Evolutionary conservation across 139 green algal genomes (phyloP).

Genomic region (Chlamydomonas schloesseri): DNA sequence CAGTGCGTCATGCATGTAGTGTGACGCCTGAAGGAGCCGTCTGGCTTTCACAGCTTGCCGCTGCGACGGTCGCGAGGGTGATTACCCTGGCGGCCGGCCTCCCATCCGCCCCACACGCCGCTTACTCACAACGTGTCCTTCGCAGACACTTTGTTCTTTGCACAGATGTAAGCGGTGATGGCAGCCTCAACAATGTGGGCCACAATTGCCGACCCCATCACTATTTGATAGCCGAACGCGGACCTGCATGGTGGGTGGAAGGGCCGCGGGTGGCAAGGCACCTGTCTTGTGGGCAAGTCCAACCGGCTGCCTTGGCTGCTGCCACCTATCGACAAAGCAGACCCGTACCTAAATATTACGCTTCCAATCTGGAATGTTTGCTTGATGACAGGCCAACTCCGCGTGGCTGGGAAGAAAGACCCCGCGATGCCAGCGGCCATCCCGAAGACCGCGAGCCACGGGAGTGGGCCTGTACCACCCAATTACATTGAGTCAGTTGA

Average conservation of each 20-base stretch:
- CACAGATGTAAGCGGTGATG: neutral
- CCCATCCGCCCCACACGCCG: no score
- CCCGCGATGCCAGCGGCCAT: neutral
- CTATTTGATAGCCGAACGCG: neutral
- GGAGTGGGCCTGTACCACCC: constrained; percentile 5
- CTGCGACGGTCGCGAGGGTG: no score
- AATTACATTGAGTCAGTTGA: no score
- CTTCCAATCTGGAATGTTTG: neutral
- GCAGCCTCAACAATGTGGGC: neutral
- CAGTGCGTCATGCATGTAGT: no score
- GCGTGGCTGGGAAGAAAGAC: neutral
- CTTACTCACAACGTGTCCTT: constrained; percentile 8
- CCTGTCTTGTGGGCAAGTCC: no score
- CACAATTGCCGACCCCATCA: neutral
- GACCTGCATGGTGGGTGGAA: neutral
- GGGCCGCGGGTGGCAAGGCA: no score
- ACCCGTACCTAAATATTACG: neutral
- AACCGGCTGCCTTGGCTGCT: no score
- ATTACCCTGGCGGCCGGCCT: no score
- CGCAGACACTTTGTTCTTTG: neutral
- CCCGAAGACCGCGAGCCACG: neutral
- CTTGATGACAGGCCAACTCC: neutral
- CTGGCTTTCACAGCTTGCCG: no score
- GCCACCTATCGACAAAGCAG: no score
- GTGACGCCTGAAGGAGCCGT: no score